Evolutionary conservation across 805 yeast species (phyloP).

Genomic region (Myxozyma vanderwaltii): DNA sequence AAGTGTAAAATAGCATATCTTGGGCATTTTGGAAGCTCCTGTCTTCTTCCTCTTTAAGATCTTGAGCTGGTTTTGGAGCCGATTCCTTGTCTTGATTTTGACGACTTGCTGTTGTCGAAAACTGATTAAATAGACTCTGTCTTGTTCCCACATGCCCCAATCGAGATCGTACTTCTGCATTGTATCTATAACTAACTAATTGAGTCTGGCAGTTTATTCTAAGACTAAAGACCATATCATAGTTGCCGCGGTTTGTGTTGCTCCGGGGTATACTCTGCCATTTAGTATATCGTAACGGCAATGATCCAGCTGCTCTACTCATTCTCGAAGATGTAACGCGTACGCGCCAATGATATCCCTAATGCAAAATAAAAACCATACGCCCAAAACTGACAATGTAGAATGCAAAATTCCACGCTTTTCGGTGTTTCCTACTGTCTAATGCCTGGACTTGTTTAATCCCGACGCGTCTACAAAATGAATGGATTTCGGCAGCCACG

Average conservation of each 20-base stretch:
- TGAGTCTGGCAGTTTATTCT: no score
- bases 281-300: not conserved
- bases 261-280: no score
- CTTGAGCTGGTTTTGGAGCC: not conserved
- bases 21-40: not conserved
- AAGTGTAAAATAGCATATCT: not conserved
- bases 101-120: not conserved
- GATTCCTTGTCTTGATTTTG: not conserved
- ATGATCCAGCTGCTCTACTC: not conserved
- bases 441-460: not conserved
- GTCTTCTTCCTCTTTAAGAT: not conserved
- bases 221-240: no score
- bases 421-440: no score
- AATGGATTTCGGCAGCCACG: no score
- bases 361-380: no score
- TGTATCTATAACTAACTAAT: no score
- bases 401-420: no score
- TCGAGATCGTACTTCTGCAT: no score
- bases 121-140: not conserved
- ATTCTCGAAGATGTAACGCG: not conserved
- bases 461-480: not conserved
- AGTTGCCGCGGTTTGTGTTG: no score
- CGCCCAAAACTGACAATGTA: no score
- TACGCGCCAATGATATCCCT: not conserved
- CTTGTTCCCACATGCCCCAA: no score